Evolutionary conservation across 306 rosid genomes (phyloP).

Genomic region (Carpinus viminea): DNA sequence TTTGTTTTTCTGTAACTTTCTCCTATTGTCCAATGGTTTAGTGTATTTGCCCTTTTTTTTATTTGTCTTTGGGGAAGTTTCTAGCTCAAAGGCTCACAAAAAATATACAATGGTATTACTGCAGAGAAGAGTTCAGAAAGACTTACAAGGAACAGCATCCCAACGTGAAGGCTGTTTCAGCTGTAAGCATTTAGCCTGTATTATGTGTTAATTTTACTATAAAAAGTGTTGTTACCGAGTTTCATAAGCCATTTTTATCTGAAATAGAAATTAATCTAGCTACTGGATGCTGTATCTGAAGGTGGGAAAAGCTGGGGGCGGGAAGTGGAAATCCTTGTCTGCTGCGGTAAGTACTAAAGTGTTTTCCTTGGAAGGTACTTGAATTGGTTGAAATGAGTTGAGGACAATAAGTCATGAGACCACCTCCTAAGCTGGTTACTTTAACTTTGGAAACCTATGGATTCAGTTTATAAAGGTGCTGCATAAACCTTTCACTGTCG

Average conservation of each 20-base stretch:
- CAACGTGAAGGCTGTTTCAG: conserved; percentile 40
- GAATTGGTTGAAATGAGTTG: background rate
- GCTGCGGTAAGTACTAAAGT: conserved; percentile 19
- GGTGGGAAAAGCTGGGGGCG: conserved; percentile 45
- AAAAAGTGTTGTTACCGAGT: background rate
- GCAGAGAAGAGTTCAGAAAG: conserved; percentile 39
- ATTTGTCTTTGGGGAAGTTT: background rate
- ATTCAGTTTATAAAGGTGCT: conserved; percentile 25
- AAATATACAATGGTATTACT: background rate
- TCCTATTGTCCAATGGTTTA: background rate
- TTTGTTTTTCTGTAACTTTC: conserved; percentile 38
- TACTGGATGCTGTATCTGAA: conserved; percentile 22
- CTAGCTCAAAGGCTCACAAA: background rate
- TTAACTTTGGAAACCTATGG: conserved; percentile 20
- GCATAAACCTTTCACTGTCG: conserved; percentile 16
- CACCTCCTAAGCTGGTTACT: conserved; percentile 12
- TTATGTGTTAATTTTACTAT: background rate
- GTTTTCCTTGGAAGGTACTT: background rate
- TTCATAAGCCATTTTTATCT: conserved; percentile 3
- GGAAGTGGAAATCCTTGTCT: conserved; percentile 40
- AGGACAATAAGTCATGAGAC: conserved; percentile 1
- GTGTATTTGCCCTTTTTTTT: background rate
- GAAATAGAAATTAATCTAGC: conserved; percentile 16
- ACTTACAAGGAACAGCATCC: conserved; percentile 38
- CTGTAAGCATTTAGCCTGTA: conserved; percentile 27